phyloP scores from a whole-genome alignment of 495 filamentous ascomycete genomes.

The Ascodesmis nigricans region DNA sequence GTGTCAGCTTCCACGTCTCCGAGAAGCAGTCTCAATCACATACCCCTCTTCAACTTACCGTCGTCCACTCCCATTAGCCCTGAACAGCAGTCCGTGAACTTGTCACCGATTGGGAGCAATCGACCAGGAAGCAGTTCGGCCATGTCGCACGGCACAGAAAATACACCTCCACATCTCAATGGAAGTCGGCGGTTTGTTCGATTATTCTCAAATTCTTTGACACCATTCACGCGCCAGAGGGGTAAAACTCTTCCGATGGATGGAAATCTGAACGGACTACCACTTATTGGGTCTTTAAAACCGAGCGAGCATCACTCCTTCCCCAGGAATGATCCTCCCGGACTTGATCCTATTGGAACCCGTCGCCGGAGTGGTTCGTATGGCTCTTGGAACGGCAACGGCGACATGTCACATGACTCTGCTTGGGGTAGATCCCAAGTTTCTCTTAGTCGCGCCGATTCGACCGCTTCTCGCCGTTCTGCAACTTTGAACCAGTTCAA shows the following conservation, averaged over 20 bases:
- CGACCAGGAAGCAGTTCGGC: slow-evolving; percentile 10
- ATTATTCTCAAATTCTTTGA: slow-evolving; percentile 34
- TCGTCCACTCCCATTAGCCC: slow-evolving; percentile 24
- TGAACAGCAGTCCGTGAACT: slow-evolving; percentile 20
- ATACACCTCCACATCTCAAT: slow-evolving; percentile 9
- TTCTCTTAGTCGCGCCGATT: slow-evolving; percentile 12
- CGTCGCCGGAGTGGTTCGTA: slow-evolving; percentile 42
- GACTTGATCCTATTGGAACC: slow-evolving; percentile 42
- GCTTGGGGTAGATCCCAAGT: slow-evolving; percentile 21
- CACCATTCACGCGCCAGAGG: slow-evolving; percentile 47
- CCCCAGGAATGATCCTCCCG: slow-evolving; percentile 34
- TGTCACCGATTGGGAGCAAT: slow-evolving; percentile 22
- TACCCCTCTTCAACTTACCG: slow-evolving; percentile 31
- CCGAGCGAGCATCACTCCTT: slow-evolving; percentile 64
- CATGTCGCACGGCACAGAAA: slow-evolving; percentile 1
- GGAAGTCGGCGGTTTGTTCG: slow-evolving; percentile 34
- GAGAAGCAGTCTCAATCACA: slow-evolving; percentile 32
- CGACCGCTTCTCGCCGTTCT: slow-evolving; percentile 19
- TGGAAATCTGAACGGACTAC: slow-evolving; percentile 33
- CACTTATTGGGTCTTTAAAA: slow-evolving; percentile 46
- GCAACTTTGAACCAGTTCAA: slow-evolving; percentile 37
- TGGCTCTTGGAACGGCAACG: slow-evolving; percentile 32
- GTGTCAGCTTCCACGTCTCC: slow-evolving; percentile 36
- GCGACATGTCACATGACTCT: slow-evolving; percentile 26
- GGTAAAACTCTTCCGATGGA: slow-evolving; percentile 49